These are phyloP conservation scores for Plasmodium yoelii DNA, from an alignment of 169 alveolate genomes.

Conservation along the genomic window DNA sequence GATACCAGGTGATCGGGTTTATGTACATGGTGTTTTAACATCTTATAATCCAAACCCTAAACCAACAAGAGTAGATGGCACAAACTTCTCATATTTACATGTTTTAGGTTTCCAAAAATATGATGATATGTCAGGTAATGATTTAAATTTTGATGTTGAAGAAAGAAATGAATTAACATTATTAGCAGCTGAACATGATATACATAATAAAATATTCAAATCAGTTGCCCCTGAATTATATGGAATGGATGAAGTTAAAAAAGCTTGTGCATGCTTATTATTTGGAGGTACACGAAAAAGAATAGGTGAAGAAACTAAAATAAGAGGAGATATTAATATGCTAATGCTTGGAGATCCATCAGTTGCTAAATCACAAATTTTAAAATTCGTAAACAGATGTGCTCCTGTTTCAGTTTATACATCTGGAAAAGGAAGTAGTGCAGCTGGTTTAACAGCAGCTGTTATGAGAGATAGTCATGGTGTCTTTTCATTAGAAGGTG, in stretches of 20 bases:
- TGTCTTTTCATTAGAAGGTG: slow-evolving; percentile 98
- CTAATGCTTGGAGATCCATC: slow-evolving; percentile 99
- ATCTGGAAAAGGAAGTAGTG: slow-evolving; percentile 99
- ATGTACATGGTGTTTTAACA: slow-evolving; percentile 94
- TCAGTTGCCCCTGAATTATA: slow-evolving; percentile 98
- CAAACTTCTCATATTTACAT: slow-evolving; percentile 85
- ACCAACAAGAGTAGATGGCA: slow-evolving; percentile 77
- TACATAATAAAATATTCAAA: slow-evolving; percentile 93
- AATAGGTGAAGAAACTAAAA: slow-evolving; percentile 96
- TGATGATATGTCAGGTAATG: slow-evolving; percentile 75
- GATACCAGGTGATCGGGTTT: slow-evolving; percentile 98
- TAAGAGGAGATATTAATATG: slow-evolving; percentile 97
- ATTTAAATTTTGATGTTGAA: slow-evolving; percentile 82
- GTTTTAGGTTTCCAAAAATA: slow-evolving; percentile 85
- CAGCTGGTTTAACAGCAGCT: slow-evolving; percentile 99
- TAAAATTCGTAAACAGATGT: slow-evolving; percentile 96
- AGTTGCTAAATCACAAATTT: slow-evolving; percentile 98
- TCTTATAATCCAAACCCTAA: slow-evolving; percentile 78
- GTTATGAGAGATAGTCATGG: slow-evolving; percentile 92
- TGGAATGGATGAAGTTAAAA: slow-evolving; percentile 97
- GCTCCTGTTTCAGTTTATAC: slow-evolving; percentile 99
- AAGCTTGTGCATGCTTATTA: slow-evolving; percentile 97
- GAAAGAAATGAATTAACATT: slow-evolving; percentile 85
- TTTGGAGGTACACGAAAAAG: slow-evolving; percentile 99
- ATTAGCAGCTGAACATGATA: slow-evolving; percentile 91